phyloP scores from a whole-genome alignment of 2,329 filamentous ascomycete species.

The Parafenestella ontariensis region DNA sequence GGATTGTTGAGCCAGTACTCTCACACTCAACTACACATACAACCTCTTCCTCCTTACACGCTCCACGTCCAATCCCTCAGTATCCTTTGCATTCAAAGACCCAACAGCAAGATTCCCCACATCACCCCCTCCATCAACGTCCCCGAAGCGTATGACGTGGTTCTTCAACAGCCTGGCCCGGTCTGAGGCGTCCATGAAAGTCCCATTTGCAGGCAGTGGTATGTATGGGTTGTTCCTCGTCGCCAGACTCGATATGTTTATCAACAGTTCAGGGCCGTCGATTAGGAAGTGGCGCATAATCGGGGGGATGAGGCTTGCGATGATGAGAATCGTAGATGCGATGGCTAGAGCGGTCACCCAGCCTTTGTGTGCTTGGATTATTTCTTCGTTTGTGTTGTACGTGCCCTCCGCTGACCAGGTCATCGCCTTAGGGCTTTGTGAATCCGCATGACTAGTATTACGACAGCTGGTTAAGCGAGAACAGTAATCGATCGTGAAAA shows the following conservation, averaged over 20 bases:
- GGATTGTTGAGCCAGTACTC: no score
- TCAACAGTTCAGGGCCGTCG: slow-evolving; percentile 5
- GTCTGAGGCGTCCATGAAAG: not conserved
- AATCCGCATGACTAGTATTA: no score
- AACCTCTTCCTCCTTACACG: no score
- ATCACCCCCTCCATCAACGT: not conserved
- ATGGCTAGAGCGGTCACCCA: not conserved
- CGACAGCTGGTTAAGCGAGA: no score
- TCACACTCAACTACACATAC: no score
- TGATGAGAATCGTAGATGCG: not conserved
- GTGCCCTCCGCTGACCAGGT: not conserved
- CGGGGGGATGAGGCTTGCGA: slow-evolving; percentile 2
- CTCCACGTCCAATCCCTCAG: no score
- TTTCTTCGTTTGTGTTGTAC: not conserved
- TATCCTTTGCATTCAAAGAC: no score
- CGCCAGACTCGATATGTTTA: slow-evolving; percentile 12
- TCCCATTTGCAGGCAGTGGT: not conserved
- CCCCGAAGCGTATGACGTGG: not conserved
- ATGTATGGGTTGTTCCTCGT: slow-evolving; percentile 8
- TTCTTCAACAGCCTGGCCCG: slow-evolving; percentile 1
- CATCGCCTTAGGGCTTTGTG: not conserved
- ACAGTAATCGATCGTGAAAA: not conserved
- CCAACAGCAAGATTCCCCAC: slow-evolving; percentile 5
- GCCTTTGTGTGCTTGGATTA: not conserved
- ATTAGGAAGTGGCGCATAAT: not conserved